Base-by-base conservation (phyloP, 78 protist genomes). In the Dictyostelium citrinum region DNA sequence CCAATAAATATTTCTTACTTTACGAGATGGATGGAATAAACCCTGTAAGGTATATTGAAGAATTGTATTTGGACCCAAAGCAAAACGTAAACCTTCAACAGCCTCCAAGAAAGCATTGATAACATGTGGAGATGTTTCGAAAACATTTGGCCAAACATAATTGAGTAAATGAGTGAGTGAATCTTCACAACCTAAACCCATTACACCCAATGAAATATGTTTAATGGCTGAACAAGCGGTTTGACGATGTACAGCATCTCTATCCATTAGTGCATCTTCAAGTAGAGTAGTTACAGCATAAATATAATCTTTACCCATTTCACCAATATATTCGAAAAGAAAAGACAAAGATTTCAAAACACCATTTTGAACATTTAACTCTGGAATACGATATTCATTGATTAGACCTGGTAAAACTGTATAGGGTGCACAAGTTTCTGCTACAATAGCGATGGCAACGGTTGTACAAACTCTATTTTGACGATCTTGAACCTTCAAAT, bases 401-500 rank as follows among this genome's bases (percentile, higher is more conserved):
- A 99, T 94, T 17, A 99, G 96, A 20, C 96, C 99, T 12, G 99
- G 99, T 24, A 99, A 75, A 9, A 99, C 99, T 1, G 99, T 98
- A 93, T 97, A 99, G 1, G 99, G 99, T 2, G 97, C 90, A 95
- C 99, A 99, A 1, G 98, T 97, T 94, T 99, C 99, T 0, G 99
- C 99, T 5, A 99, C 99, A 92, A 99, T 97, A 70, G 99, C 99
- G 41, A 99, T 98, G 70, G 99, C 99, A 20, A 99, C 98, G 2
- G 99, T 99, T 29, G 99, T 99, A 97, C 99, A 98, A 77, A 99
- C 99, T 14, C 99, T 96, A 46, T 97, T 93, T 83, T 96, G 98
- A 8, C 99, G 95, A 70, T 99, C 99, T 67, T 99, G 99, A 55
- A 99, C 99, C 90, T 96, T 96, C 76, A 99, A 97, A 90, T 99